Evolutionary conservation across 441 rosid genomes (phyloP).

Genomic region (Macaranga tanarius): DNA sequence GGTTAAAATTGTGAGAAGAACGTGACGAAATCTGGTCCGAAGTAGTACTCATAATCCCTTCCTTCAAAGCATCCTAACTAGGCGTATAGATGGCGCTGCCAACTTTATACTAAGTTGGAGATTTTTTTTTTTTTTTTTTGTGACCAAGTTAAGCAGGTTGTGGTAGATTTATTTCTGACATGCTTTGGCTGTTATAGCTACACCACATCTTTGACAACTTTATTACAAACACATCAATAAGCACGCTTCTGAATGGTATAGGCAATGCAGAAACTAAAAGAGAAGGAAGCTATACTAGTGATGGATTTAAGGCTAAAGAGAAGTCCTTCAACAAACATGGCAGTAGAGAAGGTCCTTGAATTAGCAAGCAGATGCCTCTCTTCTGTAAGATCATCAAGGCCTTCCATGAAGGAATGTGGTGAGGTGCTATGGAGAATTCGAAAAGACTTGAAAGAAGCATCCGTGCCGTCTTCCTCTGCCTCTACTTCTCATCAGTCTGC

Average conservation of each 20-base stretch:
- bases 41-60: too few species aligned
- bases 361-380: constrained; percentile 68
- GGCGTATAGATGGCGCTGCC: too few species aligned
- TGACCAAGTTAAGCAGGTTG: background rate
- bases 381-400: constrained; percentile 54
- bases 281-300: constrained; percentile 53
- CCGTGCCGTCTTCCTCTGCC: constrained; percentile 30
- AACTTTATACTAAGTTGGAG: too few species aligned
- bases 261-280: constrained; percentile 71
- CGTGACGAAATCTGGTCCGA: too few species aligned
- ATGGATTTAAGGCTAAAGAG: constrained; percentile 77
- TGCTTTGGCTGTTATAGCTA: too few species aligned
- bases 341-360: constrained; percentile 54
- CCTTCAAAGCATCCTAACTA: too few species aligned
- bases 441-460: constrained; percentile 48
- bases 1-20: too few species aligned
- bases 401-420: constrained; percentile 69
- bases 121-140: too few species aligned
- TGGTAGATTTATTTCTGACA: background rate
- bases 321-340: constrained; percentile 57
- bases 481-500: constrained; percentile 49
- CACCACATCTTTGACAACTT: too few species aligned
- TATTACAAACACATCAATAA: background rate
- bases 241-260: constrained; percentile 29
- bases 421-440: constrained; percentile 75